phyloP scores from a whole-genome alignment of 306 rosid species.

The Pachyrhizus erosus region DNA sequence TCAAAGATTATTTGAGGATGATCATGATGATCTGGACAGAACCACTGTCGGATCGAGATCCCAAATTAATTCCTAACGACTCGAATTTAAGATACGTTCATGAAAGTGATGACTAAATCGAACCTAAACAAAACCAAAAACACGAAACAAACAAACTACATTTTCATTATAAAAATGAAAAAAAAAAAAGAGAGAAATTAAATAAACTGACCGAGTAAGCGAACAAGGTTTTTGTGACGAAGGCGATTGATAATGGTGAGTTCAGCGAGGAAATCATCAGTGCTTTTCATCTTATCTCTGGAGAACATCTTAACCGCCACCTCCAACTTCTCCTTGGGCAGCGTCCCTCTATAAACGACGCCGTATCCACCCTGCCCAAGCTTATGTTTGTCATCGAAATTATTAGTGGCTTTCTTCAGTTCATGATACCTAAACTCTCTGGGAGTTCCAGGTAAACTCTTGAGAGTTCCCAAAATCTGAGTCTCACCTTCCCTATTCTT shows the following conservation, averaged over 20 bases:
- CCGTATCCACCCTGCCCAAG: constrained; percentile 83
- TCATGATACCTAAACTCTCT: constrained; percentile 65
- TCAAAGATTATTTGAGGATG: constrained; percentile 24
- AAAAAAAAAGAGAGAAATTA: not conserved
- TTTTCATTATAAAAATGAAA: not conserved
- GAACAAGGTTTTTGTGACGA: constrained; percentile 79
- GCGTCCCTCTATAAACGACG: constrained; percentile 63
- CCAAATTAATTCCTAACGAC: not conserved
- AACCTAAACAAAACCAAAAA: not conserved
- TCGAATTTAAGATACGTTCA: not conserved
- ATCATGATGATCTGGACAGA: constrained; percentile 8
- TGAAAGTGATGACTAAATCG: not conserved
- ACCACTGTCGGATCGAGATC: constrained; percentile 15
- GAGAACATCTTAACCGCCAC: constrained; percentile 83
- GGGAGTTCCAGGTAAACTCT: constrained; percentile 77
- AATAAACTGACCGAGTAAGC: constrained; percentile 54
- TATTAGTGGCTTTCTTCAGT: constrained; percentile 73
- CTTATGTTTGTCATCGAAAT: constrained; percentile 63
- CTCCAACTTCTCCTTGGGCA: constrained; percentile 52
- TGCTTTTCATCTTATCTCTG: constrained; percentile 63
- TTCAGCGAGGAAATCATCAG: constrained; percentile 81
- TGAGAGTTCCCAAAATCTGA: constrained; percentile 64
- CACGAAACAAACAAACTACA: not conserved
- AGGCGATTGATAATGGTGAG: constrained; percentile 81
- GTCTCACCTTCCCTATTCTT: constrained; percentile 39